phyloP scores from a whole-genome alignment of 2,329 filamentous ascomycete genomes.

The Bimuria novae-zelandiae region DNA sequence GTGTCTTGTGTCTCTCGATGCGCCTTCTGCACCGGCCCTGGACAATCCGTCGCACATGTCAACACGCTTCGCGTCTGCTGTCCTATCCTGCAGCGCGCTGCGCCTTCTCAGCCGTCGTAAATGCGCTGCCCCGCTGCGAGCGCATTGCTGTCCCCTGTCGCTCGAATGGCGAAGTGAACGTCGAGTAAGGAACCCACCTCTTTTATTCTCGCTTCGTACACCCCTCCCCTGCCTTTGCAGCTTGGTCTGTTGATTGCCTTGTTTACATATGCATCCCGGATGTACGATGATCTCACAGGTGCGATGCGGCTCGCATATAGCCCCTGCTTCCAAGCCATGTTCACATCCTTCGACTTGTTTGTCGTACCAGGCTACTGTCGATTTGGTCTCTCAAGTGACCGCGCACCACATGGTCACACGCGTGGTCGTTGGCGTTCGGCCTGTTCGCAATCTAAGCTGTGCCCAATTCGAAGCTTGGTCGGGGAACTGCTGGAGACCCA shows the following conservation, averaged over 20 bases:
- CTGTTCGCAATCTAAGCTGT: too few relatives aligned
- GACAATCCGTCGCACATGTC: constrained; percentile 4
- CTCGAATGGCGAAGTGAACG: constrained; percentile 49
- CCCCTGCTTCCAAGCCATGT: constrained; percentile 6
- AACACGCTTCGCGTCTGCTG: constrained; percentile 5
- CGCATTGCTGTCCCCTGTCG: constrained; percentile 44
- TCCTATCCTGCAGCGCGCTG: constrained; percentile 13
- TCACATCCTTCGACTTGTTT: background rate
- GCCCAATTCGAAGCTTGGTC: too few relatives aligned
- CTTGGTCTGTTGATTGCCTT: background rate
- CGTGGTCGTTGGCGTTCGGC: background rate
- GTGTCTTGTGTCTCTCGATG: background rate
- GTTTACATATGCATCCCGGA: background rate
- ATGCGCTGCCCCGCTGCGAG: constrained; percentile 30
- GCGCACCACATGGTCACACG: background rate
- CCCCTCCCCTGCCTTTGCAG: background rate
- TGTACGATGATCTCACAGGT: constrained; percentile 22
- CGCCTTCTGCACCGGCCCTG: constrained; percentile 3
- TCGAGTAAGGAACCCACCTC: too few relatives aligned
- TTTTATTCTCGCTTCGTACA: too few relatives aligned
- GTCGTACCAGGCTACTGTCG: constrained; percentile 1
- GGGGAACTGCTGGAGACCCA: too few relatives aligned
- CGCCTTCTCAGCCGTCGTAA: constrained; percentile 26
- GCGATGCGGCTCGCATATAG: constrained; percentile 6
- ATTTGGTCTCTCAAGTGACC: background rate